Percentiles rank a stretch among this genome's conserved stretches.
Evolutionary conservation across 2,329 filamentous ascomycete genomes (phyloP).

Genomic region (Trichoderma harzianum): DNA sequence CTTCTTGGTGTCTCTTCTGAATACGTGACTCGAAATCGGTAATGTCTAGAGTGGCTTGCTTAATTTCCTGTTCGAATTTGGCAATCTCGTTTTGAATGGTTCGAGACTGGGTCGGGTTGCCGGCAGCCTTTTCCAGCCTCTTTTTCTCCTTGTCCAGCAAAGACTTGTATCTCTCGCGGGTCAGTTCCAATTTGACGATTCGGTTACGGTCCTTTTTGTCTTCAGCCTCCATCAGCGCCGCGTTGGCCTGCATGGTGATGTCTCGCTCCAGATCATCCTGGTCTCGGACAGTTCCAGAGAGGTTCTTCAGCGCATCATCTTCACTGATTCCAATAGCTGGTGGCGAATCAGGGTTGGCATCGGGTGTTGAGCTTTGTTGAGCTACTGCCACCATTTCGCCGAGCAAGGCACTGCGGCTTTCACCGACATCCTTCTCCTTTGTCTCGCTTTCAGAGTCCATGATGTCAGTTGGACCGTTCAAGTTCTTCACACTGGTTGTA

Average conservation of each 20-base stretch:
- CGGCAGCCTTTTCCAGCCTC: constrained; percentile 42
- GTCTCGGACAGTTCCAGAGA: constrained; percentile 70
- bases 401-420: constrained; percentile 28
- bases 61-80: constrained; percentile 62
- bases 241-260: constrained; percentile 63
- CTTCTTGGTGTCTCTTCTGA: constrained; percentile 63
- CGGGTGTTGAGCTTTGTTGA: constrained; percentile 22
- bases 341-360: not conserved
- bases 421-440: constrained; percentile 21
- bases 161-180: constrained; percentile 56
- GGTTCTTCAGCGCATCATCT: constrained; percentile 55
- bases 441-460: constrained; percentile 29
- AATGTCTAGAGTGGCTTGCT: constrained; percentile 67
- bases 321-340: constrained; percentile 47
- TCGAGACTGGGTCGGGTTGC: constrained; percentile 49
- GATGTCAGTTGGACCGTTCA: not conserved
- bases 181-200: constrained; percentile 56
- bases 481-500: not conserved
- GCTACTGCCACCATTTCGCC: constrained; percentile 32
- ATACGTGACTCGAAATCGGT: constrained; percentile 79
- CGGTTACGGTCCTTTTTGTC: constrained; percentile 61
- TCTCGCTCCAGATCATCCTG: constrained; percentile 90
- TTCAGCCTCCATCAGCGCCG: constrained; percentile 58
- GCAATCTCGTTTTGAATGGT: constrained; percentile 64
- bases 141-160: constrained; percentile 59